phyloP scores from a whole-genome alignment of 805 yeast species.

The Pichia heedii region DNA sequence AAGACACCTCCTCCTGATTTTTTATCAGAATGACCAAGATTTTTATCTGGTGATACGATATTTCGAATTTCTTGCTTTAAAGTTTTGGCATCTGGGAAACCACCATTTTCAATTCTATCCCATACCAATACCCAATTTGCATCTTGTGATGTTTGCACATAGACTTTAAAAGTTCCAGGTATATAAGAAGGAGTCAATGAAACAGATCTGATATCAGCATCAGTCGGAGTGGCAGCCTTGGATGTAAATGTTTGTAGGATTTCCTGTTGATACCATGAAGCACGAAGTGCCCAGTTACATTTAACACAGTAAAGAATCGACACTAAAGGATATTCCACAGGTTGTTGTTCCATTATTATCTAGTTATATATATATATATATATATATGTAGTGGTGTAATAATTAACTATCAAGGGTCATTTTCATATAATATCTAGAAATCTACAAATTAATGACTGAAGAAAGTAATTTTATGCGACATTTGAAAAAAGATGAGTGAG shows the following conservation, averaged over 20 bases:
- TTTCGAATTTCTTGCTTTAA: conserved; percentile 62
- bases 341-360: conserved; percentile 6
- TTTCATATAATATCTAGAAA: no score
- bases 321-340: conserved; percentile 44
- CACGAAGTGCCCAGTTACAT: conserved; percentile 85
- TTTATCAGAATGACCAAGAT: conserved; percentile 60
- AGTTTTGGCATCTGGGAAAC: conserved; percentile 82
- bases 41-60: conserved; percentile 41
- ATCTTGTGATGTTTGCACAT: conserved; percentile 29
- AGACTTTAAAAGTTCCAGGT: conserved; percentile 54
- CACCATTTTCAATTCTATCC: conserved; percentile 56
- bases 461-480: no score
- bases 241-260: conserved; percentile 63
- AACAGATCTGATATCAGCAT: conserved; percentile 41
- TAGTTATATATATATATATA: no score
- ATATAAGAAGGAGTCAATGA: conserved; percentile 37
- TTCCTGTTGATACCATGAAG: conserved; percentile 84
- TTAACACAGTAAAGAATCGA: conserved; percentile 67
- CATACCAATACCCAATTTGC: conserved; percentile 36
- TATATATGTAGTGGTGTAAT: no score
- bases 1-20: not conserved
- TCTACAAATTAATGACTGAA: no score
- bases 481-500: no score
- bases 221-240: conserved; percentile 18
- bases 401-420: no score